These are phyloP conservation scores for Astrothelium macrocarpum DNA, from an alignment of 495 filamentous ascomycete species.

Conservation along the genomic window DNA sequence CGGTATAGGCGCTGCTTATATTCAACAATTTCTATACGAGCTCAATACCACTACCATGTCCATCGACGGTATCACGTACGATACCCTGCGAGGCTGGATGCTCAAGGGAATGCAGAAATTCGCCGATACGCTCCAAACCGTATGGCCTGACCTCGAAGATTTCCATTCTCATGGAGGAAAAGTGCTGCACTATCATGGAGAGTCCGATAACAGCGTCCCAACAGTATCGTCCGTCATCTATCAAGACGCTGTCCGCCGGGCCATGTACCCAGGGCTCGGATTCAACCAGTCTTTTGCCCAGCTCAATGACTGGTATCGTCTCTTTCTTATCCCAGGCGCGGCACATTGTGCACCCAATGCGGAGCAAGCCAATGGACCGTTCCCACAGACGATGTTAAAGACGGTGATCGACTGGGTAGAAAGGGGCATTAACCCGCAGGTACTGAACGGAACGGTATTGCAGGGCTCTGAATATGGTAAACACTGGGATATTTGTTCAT, in stretches of 20 bases:
- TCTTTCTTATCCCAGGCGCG: constrained; percentile 45
- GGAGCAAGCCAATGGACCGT: constrained; percentile 37
- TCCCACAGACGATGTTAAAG: constrained; percentile 37
- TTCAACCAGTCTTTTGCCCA: constrained; percentile 32
- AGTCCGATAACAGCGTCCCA: constrained; percentile 41
- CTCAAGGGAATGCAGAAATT: constrained; percentile 9
- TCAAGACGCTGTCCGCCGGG: constrained; percentile 39
- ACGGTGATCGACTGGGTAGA: constrained; percentile 45
- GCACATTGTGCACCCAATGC: constrained; percentile 38
- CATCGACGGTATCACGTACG: constrained; percentile 40
- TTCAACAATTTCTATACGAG: constrained; percentile 32
- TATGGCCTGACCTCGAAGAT: constrained; percentile 37
- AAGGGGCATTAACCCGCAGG: constrained; percentile 34
- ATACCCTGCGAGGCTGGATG: constrained; percentile 43
- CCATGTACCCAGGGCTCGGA: constrained; percentile 39
- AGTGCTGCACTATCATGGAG: constrained; percentile 44
- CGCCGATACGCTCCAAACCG: constrained; percentile 39
- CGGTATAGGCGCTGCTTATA: constrained; percentile 33
- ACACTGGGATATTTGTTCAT: constrained; percentile 39
- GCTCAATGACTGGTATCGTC: constrained; percentile 42
- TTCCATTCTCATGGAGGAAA: constrained; percentile 42
- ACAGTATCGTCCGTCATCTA: constrained; percentile 40
- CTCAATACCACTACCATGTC: constrained; percentile 25
- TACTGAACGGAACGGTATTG: constrained; percentile 34
- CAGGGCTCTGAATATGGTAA: constrained; percentile 31